Conservation (phyloP, 2,329 filamentous ascomycete genomes). For the Ramularia collo-cygni region DNA sequence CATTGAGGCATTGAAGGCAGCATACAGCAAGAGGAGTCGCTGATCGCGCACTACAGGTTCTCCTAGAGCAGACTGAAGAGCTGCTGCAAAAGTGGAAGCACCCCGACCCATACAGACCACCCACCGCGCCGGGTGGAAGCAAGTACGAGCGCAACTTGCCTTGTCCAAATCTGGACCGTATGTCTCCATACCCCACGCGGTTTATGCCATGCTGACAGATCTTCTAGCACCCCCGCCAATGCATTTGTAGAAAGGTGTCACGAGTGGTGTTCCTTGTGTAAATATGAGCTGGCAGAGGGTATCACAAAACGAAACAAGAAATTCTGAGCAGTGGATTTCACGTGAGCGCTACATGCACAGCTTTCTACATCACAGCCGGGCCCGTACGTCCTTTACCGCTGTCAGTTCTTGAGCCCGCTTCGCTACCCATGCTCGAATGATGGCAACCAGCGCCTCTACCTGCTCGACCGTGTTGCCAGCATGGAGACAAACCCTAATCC, state of each 20-base stretch:
- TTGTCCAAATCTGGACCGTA: constrained; percentile 71
- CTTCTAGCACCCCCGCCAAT: constrained; percentile 45
- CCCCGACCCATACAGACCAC: constrained; percentile 83
- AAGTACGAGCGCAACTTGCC: constrained; percentile 95
- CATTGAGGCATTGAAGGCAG: neutral
- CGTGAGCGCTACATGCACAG: too few species aligned
- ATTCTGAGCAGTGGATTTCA: too few species aligned
- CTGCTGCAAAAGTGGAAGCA: constrained; percentile 93
- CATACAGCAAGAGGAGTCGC: neutral
- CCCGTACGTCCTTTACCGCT: constrained; percentile 1
- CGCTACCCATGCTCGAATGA: constrained; percentile 45
- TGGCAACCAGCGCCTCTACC: constrained; percentile 47
- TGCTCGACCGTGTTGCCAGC: constrained; percentile 56
- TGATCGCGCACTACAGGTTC: constrained; percentile 47
- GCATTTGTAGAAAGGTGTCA: constrained; percentile 32
- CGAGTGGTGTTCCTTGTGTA: constrained; percentile 16
- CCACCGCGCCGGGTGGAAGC: constrained; percentile 89
- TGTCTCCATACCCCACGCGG: constrained; percentile 32
- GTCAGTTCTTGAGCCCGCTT: constrained; percentile 9
- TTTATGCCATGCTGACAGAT: constrained; percentile 4
- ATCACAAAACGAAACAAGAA: neutral
- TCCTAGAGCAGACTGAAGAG: constrained; percentile 82
- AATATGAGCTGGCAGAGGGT: constrained; percentile 10
- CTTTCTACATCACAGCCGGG: constrained; percentile 7
- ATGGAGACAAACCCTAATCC: constrained; percentile 62